Base-by-base conservation (phyloP, 192 early-diverging fungal genomes). In the Backusella morwellensis region DNA sequence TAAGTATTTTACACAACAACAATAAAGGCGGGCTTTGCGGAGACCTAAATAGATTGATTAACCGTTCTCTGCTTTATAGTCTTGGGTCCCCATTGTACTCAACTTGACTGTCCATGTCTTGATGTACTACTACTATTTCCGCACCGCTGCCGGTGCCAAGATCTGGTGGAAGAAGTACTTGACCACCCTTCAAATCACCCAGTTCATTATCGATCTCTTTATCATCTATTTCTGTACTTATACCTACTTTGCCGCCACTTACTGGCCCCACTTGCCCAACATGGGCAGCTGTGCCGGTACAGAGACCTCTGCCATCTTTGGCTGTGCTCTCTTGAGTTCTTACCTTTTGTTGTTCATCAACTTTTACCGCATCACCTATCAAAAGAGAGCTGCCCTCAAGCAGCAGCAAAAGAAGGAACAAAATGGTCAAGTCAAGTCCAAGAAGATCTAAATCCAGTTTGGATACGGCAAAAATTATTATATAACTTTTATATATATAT, bases 121-220 rank as follows among this genome's bases (percentile, higher is more conserved):
- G 71, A 97, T 97, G 96, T 95, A 95, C 87, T 94, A 92, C 81
- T 95, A 94, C 86, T 95, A 95, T 83, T 92, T 91, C 86, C 91
- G 90, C 73, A 91, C 93, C 14, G 92, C 92, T 67, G 86, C 88
- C 59, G 87, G 92, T 41, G 91, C 91, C 80, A 85, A 88, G 78
- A 90, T 93, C 75, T 96, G 96, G 95, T 97, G 95, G 95, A 97
- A 97, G 86, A 91, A 95, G 85, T 93, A 94, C 82, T 85, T 97
- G 40, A 97, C 96, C 42, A 94, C 94, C 21, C 80, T 95, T 75
- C 96, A 97, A 85, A 97, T 97, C 72, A 80, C 85, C 69, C 96
- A 97, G 86, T 97, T 97, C 76, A 87, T 96, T 68, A 92, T 96
- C 70, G 96, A 96, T 78, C 85, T 97, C 23, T 85, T 89, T 75